Percentiles rank a stretch among this genome's conserved stretches.
Evolutionary conservation across 306 rosid genomes (phyloP).

Genomic region (Glycine soja): DNA sequence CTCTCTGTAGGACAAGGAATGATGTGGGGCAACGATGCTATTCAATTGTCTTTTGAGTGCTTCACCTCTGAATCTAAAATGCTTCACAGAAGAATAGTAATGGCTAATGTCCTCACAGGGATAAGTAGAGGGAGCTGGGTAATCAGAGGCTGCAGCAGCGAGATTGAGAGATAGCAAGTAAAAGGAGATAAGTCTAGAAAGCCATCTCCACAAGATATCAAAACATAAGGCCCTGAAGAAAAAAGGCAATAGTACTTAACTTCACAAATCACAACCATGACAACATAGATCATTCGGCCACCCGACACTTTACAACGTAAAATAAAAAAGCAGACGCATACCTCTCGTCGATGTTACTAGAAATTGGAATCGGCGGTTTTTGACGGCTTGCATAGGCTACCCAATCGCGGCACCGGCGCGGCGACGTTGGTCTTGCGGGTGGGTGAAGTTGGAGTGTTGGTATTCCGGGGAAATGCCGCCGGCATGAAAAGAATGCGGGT

Average conservation of each 20-base stretch:
- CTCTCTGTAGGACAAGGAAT: slow-evolving; percentile 67
- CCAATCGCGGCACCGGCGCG: not conserved
- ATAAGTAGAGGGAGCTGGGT: slow-evolving; percentile 53
- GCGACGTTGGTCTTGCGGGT: not conserved
- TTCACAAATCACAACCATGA: slow-evolving; percentile 6
- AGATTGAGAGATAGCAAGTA: slow-evolving; percentile 66
- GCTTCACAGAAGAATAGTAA: slow-evolving; percentile 54
- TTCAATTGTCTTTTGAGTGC: slow-evolving; percentile 60
- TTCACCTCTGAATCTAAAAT: slow-evolving; percentile 57
- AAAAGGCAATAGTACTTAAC: slow-evolving; percentile 11
- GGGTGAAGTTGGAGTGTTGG: not conserved
- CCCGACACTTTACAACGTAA: not conserved
- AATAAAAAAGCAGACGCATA: not conserved
- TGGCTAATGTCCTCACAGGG: slow-evolving; percentile 62
- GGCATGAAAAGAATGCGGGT: slow-evolving; percentile 21
- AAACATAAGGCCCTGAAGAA: slow-evolving; percentile 46
- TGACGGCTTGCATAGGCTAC: slow-evolving; percentile 7
- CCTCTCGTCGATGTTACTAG: not conserved
- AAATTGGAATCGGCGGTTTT: slow-evolving; percentile 22
- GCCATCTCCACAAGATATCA: slow-evolving; percentile 55
- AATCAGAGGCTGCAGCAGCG: slow-evolving; percentile 55
- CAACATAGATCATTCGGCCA: not conserved
- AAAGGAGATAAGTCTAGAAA: slow-evolving; percentile 55
- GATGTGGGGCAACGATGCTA: slow-evolving; percentile 62
- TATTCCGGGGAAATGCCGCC: too few species aligned